Evolutionary conservation across 148 eudicot species (phyloP).

Genomic region (Vaccinium vitisidaea): DNA sequence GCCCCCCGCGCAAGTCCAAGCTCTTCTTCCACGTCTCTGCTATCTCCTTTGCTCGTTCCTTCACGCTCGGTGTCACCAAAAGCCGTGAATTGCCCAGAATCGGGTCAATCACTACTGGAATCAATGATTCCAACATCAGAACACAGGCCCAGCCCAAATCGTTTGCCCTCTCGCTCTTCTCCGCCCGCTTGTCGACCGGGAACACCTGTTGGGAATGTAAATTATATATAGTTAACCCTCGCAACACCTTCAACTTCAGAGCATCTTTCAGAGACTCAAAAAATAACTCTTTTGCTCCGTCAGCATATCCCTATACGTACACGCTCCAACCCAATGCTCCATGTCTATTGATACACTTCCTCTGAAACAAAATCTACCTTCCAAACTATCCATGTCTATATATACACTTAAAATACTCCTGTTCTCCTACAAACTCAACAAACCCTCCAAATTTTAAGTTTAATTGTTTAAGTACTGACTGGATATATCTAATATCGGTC

Average conservation of each 20-base stretch:
- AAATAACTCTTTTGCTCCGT: no score
- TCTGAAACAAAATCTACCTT: no score
- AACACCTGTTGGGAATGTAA: constrained; percentile 38
- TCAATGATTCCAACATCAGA: constrained; percentile 68
- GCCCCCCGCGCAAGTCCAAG: constrained; percentile 84
- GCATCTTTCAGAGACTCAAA: no score
- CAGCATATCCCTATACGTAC: no score
- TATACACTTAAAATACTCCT: no score
- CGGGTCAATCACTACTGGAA: constrained; percentile 80
- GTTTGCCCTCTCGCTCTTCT: constrained; percentile 44
- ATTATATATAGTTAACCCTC: not conserved
- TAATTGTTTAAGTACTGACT: no score
- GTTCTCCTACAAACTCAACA: no score
- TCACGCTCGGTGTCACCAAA: constrained; percentile 73
- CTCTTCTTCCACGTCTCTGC: constrained; percentile 93
- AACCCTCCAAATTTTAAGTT: no score
- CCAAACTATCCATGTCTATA: no score
- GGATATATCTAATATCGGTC: no score
- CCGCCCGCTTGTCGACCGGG: constrained; percentile 70
- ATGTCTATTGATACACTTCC: no score
- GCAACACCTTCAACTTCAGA: not conserved
- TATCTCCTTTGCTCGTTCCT: constrained; percentile 65
- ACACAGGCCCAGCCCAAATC: constrained; percentile 99
- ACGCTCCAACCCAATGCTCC: no score
- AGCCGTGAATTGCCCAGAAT: constrained; percentile 73